Evolutionary conservation across 1,284 basidiomycete genomes (phyloP), one percentile per base, ranked within the genome.

Genomic region (Pyrrhoderma noxium): DNA sequence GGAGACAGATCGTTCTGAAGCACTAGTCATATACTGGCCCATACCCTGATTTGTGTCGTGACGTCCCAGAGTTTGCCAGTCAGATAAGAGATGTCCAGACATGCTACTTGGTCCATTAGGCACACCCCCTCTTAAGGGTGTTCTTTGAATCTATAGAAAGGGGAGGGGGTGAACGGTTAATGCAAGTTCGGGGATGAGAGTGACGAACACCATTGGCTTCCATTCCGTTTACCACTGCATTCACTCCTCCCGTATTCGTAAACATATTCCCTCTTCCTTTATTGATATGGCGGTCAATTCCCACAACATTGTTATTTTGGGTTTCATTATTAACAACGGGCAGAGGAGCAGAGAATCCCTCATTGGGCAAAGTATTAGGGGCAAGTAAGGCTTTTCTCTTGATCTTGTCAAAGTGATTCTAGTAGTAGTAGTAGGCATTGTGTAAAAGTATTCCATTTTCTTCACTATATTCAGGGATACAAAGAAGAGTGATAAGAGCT

Each of bases 381-480:
- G 60, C 76, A 19, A 89, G 76, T 16, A 89, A 72, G 4, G 84
- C 76, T 61, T 80, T 89, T 53, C 87, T 78, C 68, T 89, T 91
- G 54, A 89, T 75, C 61, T 82, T 83, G 64, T 89, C 83, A 59
- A 80, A 76, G 59, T 82, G 79, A 25, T 69, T 67, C 86, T 89
- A 53, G n/a, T 19, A n/a, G 27, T 11, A 18, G 14, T 3, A 48
- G 23, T 22, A n/a, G 45, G 16, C 23, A 45, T 53, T 40, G n/a
- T n/a, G n/a, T n/a, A n/a, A n/a, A n/a, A n/a, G n/a, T n/a, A n/a
- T 21, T 8, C 3, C 49, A 45, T 38, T 35, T 19, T 25, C 19
- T n/a, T n/a, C n/a, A n/a, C n/a, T n/a, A n/a, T n/a, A n/a, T n/a
- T n/a, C n/a, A n/a, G n/a, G n/a, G n/a, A n/a, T n/a, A n/a, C n/a